A percentile compares a stretch with the other conserved stretches of the same genome.
These are phyloP conservation scores for Dalbergia cultrata DNA, from an alignment of 306 rosid genomes.

Conservation along the genomic window DNA sequence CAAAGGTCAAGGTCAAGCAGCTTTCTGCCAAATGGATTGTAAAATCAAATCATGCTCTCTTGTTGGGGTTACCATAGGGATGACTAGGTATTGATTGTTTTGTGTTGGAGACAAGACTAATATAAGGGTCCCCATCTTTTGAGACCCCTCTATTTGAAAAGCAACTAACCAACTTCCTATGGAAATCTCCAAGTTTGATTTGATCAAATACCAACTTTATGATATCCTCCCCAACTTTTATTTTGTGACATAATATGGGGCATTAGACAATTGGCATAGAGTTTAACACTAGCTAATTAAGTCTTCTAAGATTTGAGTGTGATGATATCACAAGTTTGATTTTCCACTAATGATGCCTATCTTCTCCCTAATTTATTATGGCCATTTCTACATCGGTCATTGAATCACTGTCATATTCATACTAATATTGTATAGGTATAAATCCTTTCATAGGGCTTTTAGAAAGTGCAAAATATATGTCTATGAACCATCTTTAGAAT, in stretches of 20 bases:
- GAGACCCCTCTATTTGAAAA: constrained; percentile 31
- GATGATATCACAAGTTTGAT: not conserved
- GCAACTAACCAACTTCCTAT: constrained; percentile 19
- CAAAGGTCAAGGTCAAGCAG: constrained; percentile 36
- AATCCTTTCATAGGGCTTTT: not conserved
- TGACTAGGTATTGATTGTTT: constrained; percentile 25
- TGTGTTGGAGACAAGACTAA: not conserved
- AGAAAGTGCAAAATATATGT: not conserved
- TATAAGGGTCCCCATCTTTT: constrained; percentile 33
- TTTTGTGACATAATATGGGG: constrained; percentile 9
- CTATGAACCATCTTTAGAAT: too few species aligned
- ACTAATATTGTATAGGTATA: not conserved
- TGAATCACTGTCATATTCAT: not conserved
- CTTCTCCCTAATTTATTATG: too few species aligned
- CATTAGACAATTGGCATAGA: constrained; percentile 8
- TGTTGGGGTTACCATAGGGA: constrained; percentile 30
- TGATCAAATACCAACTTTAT: constrained; percentile 15
- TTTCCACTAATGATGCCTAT: not conserved
- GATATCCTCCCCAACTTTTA: constrained; percentile 35
- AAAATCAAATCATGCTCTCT: constrained; percentile 23
- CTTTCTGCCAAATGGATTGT: constrained; percentile 25
- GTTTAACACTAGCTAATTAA: too few species aligned
- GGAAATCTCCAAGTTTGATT: not conserved
- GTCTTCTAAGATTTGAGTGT: not conserved
- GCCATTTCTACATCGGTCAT: too few species aligned